Evolutionary conservation across 306 rosid species (phyloP), one percentile per base, ranked within the genome.

Genomic region (Lablab purpureus): DNA sequence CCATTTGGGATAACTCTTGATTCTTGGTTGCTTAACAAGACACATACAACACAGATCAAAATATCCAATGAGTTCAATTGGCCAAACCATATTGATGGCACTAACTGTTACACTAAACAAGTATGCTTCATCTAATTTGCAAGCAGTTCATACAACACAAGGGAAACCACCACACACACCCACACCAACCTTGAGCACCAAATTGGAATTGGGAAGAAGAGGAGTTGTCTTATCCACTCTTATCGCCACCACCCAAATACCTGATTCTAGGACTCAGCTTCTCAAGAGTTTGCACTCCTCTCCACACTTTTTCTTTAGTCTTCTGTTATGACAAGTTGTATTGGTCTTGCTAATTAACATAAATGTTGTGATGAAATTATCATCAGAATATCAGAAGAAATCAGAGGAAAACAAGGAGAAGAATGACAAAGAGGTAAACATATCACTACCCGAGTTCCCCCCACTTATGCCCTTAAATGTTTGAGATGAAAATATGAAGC

Each of bases 81-180:
- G 97, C 30, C 97, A 94, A 70, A 91, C 81, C 87, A 86, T 88
- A 46, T 60, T 91, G 86, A 95, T 95, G 98, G 97, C 98, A 19
- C 81, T 92, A 25, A 90, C 97, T 41, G 89, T 86, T 15, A 87
- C 97, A 3, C 87, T 92, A 28, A 94, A 94, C 93, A 92, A 86
- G 80, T 85, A 78, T 76, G 93, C 90, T 73, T 94, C 91, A 11
- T 92, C 95, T 2, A 94, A 92, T 77, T 76, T 91, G 51, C 97
- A 88, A 69, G 90, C 95, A 12, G 92, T 89, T 76, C 91, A 80
- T 10, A 79, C 83, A 83, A 87, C 60, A 54, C 85, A 83, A 52
- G 54, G 50, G 6, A 82, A 74, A 69, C 21, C 7, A 8, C 19
- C 86, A 58, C 67, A 58, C 36, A 27, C 64, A 67, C 13, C 83